A percentile compares a stretch with the other conserved stretches of the same genome.
Evolutionary conservation across 495 filamentous ascomycete genomes (phyloP).

Genomic region (Aspergillus baeticus): DNA sequence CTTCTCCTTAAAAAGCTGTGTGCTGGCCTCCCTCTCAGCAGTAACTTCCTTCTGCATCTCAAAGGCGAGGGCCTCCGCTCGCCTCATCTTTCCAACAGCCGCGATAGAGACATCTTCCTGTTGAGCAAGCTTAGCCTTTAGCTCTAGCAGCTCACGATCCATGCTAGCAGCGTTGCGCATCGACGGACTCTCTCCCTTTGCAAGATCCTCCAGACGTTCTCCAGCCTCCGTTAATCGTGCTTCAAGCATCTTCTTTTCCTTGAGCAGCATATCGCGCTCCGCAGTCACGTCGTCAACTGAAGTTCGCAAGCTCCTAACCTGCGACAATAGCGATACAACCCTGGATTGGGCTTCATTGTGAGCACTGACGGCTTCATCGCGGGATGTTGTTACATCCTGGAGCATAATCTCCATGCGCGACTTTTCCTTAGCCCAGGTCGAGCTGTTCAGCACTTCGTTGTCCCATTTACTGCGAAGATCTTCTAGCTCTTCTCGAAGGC

Average conservation of each 20-base stretch:
- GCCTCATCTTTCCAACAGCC: constrained; percentile 97
- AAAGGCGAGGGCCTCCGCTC: constrained; percentile 80
- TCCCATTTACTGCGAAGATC: constrained; percentile 97
- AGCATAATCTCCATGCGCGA: constrained; percentile 85
- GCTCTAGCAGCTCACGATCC: constrained; percentile 85
- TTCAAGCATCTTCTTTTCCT: constrained; percentile 90
- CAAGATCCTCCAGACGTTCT: constrained; percentile 87
- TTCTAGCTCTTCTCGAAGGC: constrained; percentile 90
- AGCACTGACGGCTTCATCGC: constrained; percentile 88
- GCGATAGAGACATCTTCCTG: constrained; percentile 92
- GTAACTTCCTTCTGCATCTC: constrained; percentile 95
- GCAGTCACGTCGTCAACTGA: constrained; percentile 81
- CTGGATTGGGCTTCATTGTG: constrained; percentile 95
- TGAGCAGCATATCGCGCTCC: constrained; percentile 79
- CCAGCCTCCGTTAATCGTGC: constrained; percentile 83
- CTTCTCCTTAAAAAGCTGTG: constrained; percentile 88
- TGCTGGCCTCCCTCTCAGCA: constrained; percentile 81
- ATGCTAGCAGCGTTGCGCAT: constrained; percentile 89
- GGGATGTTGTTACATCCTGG: constrained; percentile 82
- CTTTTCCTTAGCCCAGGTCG: constrained; percentile 98
- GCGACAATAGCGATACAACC: constrained; percentile 86
- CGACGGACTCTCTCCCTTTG: constrained; percentile 81
- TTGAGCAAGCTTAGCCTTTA: constrained; percentile 86
- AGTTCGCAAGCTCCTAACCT: constrained; percentile 81
- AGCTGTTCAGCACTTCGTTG: constrained; percentile 95